Conservation (phyloP, 495 filamentous ascomycete species). For the Hypoxylon subgilvum region DNA sequence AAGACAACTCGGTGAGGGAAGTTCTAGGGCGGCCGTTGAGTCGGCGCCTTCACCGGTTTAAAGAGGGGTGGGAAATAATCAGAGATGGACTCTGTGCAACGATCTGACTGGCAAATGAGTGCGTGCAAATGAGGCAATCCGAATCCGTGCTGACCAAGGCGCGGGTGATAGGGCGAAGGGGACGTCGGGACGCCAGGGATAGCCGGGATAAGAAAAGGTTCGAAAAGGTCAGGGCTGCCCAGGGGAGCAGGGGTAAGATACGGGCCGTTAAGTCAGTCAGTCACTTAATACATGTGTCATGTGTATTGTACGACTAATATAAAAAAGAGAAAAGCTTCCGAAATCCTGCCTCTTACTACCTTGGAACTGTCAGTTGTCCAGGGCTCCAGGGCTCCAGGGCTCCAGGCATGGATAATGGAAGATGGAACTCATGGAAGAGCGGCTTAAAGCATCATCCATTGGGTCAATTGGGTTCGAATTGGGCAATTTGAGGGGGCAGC, state of each 20-base stretch:
- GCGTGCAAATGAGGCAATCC: conserved; percentile 35
- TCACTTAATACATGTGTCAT: too few species aligned
- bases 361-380: too few species aligned
- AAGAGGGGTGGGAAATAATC: conserved; percentile 44
- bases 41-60: conserved; percentile 46
- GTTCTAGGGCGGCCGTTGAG: conserved; percentile 38
- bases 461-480: conserved; percentile 5
- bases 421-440: too few species aligned
- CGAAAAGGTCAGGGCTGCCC: not conserved
- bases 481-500: not conserved
- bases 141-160: conserved; percentile 34
- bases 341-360: conserved; percentile 12
- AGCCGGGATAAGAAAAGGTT: not conserved
- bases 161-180: conserved; percentile 23
- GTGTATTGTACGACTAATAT: too few species aligned
- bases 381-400: too few species aligned
- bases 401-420: too few species aligned
- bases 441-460: too few species aligned
- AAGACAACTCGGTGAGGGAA: conserved; percentile 45
- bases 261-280: not conserved
- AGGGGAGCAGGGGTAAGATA: conserved; percentile 1
- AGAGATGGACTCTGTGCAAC: conserved; percentile 27
- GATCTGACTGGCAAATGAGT: conserved; percentile 22
- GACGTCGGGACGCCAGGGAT: conserved; percentile 17
- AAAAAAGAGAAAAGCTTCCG: conserved; percentile 19